phyloP scores from a whole-genome alignment of 1,139 yeast genomes.

The Pneumocystis jirovecii region DNA sequence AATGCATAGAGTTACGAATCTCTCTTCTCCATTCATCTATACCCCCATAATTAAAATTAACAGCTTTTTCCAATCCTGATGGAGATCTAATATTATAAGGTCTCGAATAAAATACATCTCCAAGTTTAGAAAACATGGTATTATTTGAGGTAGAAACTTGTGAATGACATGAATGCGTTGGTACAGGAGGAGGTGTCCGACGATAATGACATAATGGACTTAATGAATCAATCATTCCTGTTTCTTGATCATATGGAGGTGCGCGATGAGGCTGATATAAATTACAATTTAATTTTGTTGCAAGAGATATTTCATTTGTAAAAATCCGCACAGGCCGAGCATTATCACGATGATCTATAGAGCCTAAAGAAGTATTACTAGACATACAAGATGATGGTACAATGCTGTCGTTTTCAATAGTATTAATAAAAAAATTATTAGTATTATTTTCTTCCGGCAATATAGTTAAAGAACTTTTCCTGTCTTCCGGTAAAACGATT shows the following conservation, averaged over 20 bases:
- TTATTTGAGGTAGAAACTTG: neutral
- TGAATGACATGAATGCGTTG: neutral
- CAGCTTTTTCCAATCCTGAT: neutral
- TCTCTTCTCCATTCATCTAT: slow-evolving; percentile 1
- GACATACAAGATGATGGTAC: neutral
- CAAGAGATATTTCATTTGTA: neutral
- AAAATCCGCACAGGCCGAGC: neutral
- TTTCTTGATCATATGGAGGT: neutral
- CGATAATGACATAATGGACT: neutral
- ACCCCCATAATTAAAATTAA: neutral
- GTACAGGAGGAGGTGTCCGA: neutral
- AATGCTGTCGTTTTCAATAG: neutral
- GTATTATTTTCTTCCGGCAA: neutral
- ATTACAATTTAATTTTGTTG: neutral
- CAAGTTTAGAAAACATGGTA: neutral
- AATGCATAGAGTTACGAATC: neutral
- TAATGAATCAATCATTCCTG: neutral
- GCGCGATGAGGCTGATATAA: neutral
- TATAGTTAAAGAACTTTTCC: neutral
- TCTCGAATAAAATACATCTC: neutral
- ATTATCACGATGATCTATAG: slow-evolving; percentile 1
- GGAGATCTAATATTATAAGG: neutral
- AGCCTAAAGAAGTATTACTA: neutral
- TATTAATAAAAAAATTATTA: neutral
- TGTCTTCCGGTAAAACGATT: neutral